Evolutionary conservation across 2,329 filamentous ascomycete genomes (phyloP).

Genomic region (Pseudopyricularia cyperi): DNA sequence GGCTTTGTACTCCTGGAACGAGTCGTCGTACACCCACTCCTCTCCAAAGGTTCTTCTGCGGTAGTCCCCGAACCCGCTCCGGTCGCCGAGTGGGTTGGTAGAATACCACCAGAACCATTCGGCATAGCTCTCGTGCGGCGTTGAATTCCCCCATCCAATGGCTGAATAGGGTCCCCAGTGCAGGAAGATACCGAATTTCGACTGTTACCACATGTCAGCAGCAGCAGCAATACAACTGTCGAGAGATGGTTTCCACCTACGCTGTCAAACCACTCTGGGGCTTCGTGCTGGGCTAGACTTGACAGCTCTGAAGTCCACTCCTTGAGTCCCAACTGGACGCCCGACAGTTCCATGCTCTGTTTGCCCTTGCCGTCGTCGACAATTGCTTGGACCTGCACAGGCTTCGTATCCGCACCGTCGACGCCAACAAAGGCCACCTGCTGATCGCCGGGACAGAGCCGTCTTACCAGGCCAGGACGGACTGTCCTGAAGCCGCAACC

Average conservation of each 20-base stretch:
- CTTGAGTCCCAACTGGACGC: conserved; percentile 19
- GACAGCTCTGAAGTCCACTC: conserved; percentile 11
- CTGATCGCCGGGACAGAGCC: conserved; percentile 30
- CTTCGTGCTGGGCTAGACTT: conserved; percentile 24
- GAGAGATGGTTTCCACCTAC: too few species aligned
- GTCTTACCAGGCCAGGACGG: conserved; percentile 21
- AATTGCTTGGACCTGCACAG: not conserved
- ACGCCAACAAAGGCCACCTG: conserved; percentile 19
- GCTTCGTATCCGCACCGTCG: not conserved
- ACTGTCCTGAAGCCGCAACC: conserved; percentile 28
- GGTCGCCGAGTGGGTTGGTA: conserved; percentile 26
- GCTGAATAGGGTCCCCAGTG: conserved; percentile 46
- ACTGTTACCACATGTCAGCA: too few species aligned
- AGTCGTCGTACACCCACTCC: conserved; percentile 11
- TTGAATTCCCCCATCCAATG: conserved; percentile 38
- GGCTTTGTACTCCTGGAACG: conserved; percentile 19
- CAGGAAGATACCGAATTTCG: conserved; percentile 48
- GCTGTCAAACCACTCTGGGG: conserved; percentile 40
- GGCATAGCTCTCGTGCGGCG: conserved; percentile 24
- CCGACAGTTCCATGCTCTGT: conserved; percentile 8
- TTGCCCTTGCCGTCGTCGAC: conserved; percentile 5
- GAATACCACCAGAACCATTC: conserved; percentile 39
- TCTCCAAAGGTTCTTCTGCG: conserved; percentile 12
- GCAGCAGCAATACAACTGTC: too few species aligned
- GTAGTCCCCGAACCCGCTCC: conserved; percentile 32